Evolutionary conservation across 352 stramenopile species (phyloP).

Genomic region (Phytopythium ostracodes): DNA sequence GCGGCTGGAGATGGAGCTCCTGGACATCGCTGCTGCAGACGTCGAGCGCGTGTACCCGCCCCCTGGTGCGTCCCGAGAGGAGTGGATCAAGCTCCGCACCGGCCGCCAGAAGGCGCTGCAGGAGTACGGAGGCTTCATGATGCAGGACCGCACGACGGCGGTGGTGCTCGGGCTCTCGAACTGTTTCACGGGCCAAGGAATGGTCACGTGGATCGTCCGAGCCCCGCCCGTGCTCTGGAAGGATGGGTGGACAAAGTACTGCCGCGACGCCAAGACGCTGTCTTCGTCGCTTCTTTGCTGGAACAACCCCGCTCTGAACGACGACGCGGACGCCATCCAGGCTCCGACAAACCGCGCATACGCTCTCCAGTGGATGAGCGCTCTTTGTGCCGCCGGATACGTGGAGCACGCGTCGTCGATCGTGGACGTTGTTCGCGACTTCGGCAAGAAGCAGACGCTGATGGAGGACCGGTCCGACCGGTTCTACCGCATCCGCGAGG

Average conservation of each 20-base stretch:
- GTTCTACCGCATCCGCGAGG: constrained; percentile 50
- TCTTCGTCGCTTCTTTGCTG: constrained; percentile 29
- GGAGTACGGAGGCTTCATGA: constrained; percentile 44
- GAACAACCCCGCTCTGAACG: constrained; percentile 19
- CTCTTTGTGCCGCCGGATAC: constrained; percentile 50
- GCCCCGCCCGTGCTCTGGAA: constrained; percentile 38
- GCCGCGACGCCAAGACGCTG: constrained; percentile 17
- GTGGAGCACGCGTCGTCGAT: constrained; percentile 42
- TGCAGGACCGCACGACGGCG: constrained; percentile 37
- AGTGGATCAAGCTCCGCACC: constrained; percentile 45
- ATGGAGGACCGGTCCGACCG: constrained; percentile 43
- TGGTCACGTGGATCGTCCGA: constrained; percentile 57
- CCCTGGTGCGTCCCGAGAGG: constrained; percentile 22
- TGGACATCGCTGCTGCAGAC: constrained; percentile 39
- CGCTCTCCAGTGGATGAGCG: constrained; percentile 51
- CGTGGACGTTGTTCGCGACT: constrained; percentile 9
- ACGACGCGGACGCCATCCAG: constrained; percentile 53
- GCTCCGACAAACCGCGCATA: constrained; percentile 23
- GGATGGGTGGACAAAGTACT: constrained; percentile 56
- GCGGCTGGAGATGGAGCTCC: constrained; percentile 56
- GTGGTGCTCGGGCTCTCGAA: constrained; percentile 29
- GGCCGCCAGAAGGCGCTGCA: constrained; percentile 42
- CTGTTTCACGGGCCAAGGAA: constrained; percentile 61
- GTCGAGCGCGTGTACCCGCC: constrained; percentile 13
- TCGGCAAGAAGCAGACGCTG: constrained; percentile 34